phyloP scores from a whole-genome alignment of 352 stramenopile genomes.

The Globisporangium nodosum region DNA sequence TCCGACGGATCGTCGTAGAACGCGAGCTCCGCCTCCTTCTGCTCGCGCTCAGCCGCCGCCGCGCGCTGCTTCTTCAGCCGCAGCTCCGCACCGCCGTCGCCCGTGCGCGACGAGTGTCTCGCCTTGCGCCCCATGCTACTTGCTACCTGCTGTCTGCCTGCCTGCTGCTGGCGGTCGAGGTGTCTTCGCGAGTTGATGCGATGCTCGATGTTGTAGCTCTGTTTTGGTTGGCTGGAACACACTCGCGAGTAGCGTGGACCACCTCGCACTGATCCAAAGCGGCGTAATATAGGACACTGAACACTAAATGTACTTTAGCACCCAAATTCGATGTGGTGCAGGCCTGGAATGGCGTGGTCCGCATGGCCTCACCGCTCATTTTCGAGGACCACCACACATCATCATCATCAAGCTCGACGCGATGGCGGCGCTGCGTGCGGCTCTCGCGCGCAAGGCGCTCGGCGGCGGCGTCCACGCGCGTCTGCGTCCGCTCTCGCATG shows the following conservation, averaged over 20 bases:
- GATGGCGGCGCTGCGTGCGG: slow-evolving; percentile 11
- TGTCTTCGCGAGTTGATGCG: background rate
- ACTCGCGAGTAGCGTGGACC: too few relatives aligned
- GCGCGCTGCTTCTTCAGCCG: slow-evolving; percentile 62
- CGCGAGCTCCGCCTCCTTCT: slow-evolving; percentile 69
- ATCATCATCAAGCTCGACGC: background rate
- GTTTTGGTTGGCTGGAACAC: background rate
- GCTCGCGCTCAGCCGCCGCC: slow-evolving; percentile 44
- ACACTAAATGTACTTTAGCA: background rate
- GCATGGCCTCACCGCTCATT: background rate
- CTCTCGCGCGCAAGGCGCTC: slow-evolving; percentile 8
- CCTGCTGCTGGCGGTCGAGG: background rate
- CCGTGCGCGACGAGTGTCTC: slow-evolving; percentile 65
- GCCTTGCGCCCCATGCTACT: slow-evolving; percentile 63
- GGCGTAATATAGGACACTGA: too few relatives aligned
- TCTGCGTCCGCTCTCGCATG: slow-evolving; percentile 1
- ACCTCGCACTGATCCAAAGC: too few relatives aligned
- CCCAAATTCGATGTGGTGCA: background rate
- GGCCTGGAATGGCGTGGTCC: background rate
- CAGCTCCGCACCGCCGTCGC: slow-evolving; percentile 70
- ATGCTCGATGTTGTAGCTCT: slow-evolving; percentile 7
- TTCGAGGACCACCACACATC: slow-evolving; percentile 1
- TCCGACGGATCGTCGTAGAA: slow-evolving; percentile 85
- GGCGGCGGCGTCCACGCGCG: background rate
- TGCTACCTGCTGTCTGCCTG: too few relatives aligned